Evolutionary conservation across 2,329 filamentous ascomycete species (phyloP), one percentile per base, ranked within the genome.

Genomic region (Penicillium thymicola): DNA sequence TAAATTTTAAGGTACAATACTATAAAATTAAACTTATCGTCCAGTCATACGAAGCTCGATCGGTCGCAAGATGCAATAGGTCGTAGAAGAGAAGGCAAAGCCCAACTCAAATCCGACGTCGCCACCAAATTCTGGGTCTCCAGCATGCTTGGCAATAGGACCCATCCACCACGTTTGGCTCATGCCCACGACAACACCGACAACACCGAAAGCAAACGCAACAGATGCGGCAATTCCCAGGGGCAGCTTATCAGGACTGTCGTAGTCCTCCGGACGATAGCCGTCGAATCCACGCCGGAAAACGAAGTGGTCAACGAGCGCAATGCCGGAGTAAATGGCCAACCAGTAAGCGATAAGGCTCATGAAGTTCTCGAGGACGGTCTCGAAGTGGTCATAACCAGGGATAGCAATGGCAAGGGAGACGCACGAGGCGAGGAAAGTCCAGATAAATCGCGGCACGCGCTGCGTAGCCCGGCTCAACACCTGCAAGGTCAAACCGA

Each of bases 341-440:
- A 90, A 79, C 87, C 88, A 91, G 76, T 90, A 91, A 2, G 83
- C 76, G 59, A 86, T 85, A 50, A 86, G 69, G 59, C 83, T 73
- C 84, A 90, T 88, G 74, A 90, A 89, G 72, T 89, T 87, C 68
- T 87, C 81, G 14, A 90, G 78, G 3, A 88, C 81, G 7, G 71
- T 68, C 61, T 85, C 83, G 70, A 90, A 90, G 67, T 86, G 41
- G 16, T 78, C 5, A 74, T 89, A 89, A 2, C 86, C 88, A 0
- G 87, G 86, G 51, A 91, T 87, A 9, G 86, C 83, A 64, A 90
- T 85, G 25, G 82, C 87, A 60, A 89, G 82, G 70, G 88, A 89
- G 25, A 85, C 78, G 32, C 79, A 78, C 0, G 86, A 87, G 32
- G 78, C 85, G 44, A 88, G 66, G 42, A 82, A 76, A 0, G 84